phyloP scores from a whole-genome alignment of 148 eudicot species.

The Heliamphora exappendiculata region DNA sequence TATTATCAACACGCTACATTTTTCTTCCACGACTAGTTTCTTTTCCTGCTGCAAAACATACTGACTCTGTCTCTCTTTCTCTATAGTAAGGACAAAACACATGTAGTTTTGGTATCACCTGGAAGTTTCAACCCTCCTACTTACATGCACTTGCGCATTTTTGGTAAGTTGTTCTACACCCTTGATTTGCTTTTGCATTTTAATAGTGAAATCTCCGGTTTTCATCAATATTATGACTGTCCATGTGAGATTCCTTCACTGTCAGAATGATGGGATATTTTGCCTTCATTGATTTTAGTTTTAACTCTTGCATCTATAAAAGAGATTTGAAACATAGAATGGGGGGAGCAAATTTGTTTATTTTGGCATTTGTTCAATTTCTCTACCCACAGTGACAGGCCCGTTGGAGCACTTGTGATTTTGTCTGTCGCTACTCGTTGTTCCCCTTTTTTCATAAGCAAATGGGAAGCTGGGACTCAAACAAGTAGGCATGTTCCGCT shows the following conservation, averaged over 20 bases:
- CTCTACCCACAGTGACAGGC: no score
- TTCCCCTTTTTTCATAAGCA: no score
- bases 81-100: conserved; percentile 26
- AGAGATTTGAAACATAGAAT: not conserved
- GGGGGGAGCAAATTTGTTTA: not conserved
- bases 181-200: not conserved
- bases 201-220: not conserved
- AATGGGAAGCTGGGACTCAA: no score
- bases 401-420: no score
- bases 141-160: conserved; percentile 84
- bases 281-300: not conserved
- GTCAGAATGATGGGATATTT: not conserved
- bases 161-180: conserved; percentile 44
- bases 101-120: conserved; percentile 64
- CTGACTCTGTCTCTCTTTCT: conserved; percentile 13
- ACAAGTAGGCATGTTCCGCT: no score
- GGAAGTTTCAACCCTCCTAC: conserved; percentile 98
- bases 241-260: not conserved
- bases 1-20: not conserved
- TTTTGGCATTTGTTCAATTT: no score
- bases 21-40: not conserved
- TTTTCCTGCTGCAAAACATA: not conserved
- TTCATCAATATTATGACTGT: not conserved
- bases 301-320: not conserved
- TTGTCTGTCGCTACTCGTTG: no score